Percentiles rank a stretch among this genome's conserved stretches.
Evolutionary conservation across 2,329 filamentous ascomycete species (phyloP).

Genomic region (Penicillium sp.): DNA sequence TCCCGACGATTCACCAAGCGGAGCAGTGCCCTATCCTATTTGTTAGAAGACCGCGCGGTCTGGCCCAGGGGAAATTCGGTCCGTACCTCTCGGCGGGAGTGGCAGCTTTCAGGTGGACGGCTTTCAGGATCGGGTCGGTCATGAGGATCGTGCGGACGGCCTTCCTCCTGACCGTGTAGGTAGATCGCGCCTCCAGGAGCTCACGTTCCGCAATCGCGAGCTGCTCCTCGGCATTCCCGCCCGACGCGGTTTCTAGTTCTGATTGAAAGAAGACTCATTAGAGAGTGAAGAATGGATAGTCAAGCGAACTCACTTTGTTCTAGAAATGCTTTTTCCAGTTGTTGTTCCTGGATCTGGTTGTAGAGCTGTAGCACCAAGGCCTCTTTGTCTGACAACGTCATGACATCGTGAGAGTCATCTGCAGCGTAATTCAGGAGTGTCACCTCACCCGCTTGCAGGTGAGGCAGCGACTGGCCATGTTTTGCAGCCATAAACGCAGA

Average conservation of each 20-base stretch:
- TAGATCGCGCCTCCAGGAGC: constrained; percentile 69
- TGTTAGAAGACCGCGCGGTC: constrained; percentile 6
- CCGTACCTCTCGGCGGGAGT: constrained; percentile 69
- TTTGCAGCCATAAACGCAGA: constrained; percentile 39
- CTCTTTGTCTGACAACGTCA: constrained; percentile 68
- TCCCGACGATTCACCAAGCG: constrained; percentile 70
- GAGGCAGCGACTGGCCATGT: constrained; percentile 30
- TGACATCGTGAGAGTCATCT: constrained; percentile 48
- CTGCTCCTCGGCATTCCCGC: constrained; percentile 55
- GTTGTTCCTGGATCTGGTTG: constrained; percentile 70
- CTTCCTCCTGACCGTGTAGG: constrained; percentile 69
- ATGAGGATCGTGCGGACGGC: constrained; percentile 69
- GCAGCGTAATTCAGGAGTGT: constrained; percentile 45
- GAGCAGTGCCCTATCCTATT: constrained; percentile 61
- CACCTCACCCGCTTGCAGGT: constrained; percentile 36
- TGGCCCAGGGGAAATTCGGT: constrained; percentile 1
- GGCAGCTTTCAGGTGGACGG: constrained; percentile 69
- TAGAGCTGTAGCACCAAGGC: constrained; percentile 68
- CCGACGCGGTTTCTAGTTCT: constrained; percentile 43
- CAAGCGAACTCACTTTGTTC: constrained; percentile 39
- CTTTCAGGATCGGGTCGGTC: constrained; percentile 74
- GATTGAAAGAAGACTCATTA: constrained; percentile 2
- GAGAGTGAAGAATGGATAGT: constrained; percentile 4
- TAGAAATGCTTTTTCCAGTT: constrained; percentile 71
- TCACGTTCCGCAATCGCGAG: constrained; percentile 61